Evolutionary conservation across 2,329 filamentous ascomycete genomes (phyloP).

Genomic region (Diaporthe eres): DNA sequence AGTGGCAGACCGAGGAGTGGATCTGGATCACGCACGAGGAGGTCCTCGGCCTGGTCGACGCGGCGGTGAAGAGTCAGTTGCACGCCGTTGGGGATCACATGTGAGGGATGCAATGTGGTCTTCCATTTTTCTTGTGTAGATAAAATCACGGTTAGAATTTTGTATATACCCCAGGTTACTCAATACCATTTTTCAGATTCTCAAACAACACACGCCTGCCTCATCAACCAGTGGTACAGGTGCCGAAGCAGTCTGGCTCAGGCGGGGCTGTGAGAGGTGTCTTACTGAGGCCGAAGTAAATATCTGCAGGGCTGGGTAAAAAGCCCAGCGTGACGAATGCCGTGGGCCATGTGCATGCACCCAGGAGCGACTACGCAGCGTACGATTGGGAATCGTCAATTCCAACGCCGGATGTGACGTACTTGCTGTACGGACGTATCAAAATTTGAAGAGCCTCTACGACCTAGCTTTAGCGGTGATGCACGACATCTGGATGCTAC

Average conservation of each 20-base stretch:
- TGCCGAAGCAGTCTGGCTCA: neutral
- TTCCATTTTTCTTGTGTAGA: neutral
- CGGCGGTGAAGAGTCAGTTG: constrained; percentile 39
- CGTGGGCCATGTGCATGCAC: neutral
- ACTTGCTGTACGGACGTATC: neutral
- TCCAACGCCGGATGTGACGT: neutral
- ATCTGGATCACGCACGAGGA: constrained; percentile 44
- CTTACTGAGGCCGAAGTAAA: neutral
- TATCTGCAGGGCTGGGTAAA: neutral
- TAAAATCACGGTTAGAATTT: neutral
- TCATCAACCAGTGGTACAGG: too few relatives aligned
- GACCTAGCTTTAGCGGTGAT: neutral
- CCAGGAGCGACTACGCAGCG: neutral
- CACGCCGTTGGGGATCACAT: neutral
- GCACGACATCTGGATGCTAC: constrained; percentile 18
- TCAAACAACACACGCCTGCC: too few relatives aligned
- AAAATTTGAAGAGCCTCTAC: neutral
- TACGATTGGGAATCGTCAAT: too few relatives aligned
- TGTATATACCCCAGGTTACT: constrained; percentile 23
- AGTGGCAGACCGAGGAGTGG: constrained; percentile 44
- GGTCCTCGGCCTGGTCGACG: constrained; percentile 42
- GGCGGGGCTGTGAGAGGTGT: neutral
- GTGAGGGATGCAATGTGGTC: neutral
- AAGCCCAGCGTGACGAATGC: neutral
- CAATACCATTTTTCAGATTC: constrained; percentile 19